Conservation (phyloP, 257 asterid genomes). For the Phtheirospermum japonicum region DNA sequence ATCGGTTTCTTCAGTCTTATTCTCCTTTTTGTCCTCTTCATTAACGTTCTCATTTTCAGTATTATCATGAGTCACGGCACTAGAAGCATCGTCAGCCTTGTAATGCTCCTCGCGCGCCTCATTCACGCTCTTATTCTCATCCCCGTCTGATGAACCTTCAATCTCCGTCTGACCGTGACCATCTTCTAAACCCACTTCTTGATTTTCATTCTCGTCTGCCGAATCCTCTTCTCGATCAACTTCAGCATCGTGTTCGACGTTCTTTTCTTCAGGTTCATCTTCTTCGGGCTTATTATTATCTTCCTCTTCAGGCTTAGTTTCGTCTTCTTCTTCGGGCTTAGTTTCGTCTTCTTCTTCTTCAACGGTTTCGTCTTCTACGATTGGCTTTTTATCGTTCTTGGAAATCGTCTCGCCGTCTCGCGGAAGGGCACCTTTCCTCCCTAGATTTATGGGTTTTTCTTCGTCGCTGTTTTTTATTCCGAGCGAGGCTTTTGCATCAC, state of each 20-base stretch:
- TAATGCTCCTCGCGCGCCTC: constrained; percentile 85
- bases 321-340: constrained; percentile 45
- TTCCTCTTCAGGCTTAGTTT: constrained; percentile 42
- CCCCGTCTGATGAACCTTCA: constrained; percentile 38
- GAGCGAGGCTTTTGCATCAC: constrained; percentile 39
- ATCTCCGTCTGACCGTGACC: constrained; percentile 38
- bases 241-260: constrained; percentile 38
- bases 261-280: constrained; percentile 43
- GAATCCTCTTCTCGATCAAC: constrained; percentile 46
- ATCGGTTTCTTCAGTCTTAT: constrained; percentile 19
- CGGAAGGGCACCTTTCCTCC: constrained; percentile 65
- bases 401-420: constrained; percentile 34
- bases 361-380: constrained; percentile 49
- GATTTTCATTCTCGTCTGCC: constrained; percentile 47
- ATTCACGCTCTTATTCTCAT: constrained; percentile 41
- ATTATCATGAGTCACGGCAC: constrained; percentile 77
- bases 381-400: constrained; percentile 32
- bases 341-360: constrained; percentile 37
- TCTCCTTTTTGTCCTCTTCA: constrained; percentile 34
- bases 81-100: constrained; percentile 98
- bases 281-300: constrained; percentile 46
- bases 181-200: constrained; percentile 48
- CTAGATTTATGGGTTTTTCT: constrained; percentile 37
- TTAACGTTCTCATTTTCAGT: constrained; percentile 23
- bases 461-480: constrained; percentile 30